Evolutionary conservation across 768 basidiomycete species (phyloP), one percentile per base, ranked within the genome.

Genomic region (Mycena floridula): DNA sequence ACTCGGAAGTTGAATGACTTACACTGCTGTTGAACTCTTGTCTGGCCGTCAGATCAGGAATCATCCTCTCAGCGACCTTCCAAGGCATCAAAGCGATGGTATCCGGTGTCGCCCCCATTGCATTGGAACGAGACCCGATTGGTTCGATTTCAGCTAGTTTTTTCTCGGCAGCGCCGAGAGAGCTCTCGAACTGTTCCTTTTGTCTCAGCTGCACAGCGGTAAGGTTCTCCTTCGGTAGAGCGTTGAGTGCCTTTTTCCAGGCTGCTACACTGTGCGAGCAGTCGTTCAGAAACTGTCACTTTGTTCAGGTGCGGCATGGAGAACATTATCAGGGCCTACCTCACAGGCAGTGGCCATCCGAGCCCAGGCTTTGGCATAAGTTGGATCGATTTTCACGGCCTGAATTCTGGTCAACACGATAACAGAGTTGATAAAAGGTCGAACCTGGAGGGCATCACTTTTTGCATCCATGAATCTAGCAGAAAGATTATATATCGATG

Each of bases 301-400:
- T 9, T 16, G 28, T 32, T 16, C 9, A 32, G 9, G 9, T 16
- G 9, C 9, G 9, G 28, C 16, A 32, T 9, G 16, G 28, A 32
- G 28, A 32, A 32, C 11, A 32, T 9, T 16, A 32, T 32, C 9
- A 16, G 11, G 21, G 13, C 40, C 11, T 23, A 58, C 56, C 11
- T 59, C 50, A 18, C 48, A 18, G 9, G 47, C 60, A 9, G 52
- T 26, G n/a, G 53, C 61, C 7, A 61, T 48, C 11, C 61, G 45
- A 7, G 50, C 50, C 61, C 61, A 62, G 15, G 44, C 61, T 37
- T 61, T 60, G 0, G 51, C 47, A 39, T 59, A 62, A 1, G 25
- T 27, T 11, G 61, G 54, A 43, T 62, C 61, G 7, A 57, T 37
- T 12, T 54, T 45, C 4, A 53, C 58, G n/a, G 59, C 59, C 57